Evolutionary conservation across 169 alveolate species (phyloP), one percentile per base, ranked within the genome.

Genomic region (Sarcocystis neurona): DNA sequence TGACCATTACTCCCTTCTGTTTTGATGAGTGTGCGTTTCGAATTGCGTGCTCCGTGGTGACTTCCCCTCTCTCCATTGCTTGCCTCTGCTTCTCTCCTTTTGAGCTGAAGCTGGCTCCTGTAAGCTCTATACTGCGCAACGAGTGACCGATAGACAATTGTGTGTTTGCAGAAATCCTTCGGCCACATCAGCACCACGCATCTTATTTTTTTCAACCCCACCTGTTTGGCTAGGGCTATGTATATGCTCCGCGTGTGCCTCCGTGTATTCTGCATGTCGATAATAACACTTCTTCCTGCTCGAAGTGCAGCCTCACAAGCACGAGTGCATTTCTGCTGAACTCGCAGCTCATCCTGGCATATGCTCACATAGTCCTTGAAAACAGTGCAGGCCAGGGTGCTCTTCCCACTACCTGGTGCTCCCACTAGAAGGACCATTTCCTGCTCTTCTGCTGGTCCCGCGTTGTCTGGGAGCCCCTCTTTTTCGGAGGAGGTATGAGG

Each of bases 391-490:
- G 80, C 56, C 39, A 89, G 46, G 0, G 92, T 89, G 87, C 92
- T 89, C 60, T 89, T 89, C 0, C 92, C 92, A 37, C 92, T 89
- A 0, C 90, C 92, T 1, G 92, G 92, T 1, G 92, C 92, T 43
- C 92, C 92, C 0, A 89, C 68, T 8, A 89, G 89, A 4, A 89
- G 44, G 47, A 89, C 89, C 47, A 88, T 58, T 44, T 88, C 88
- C 32, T 77, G 91, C 8, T 34, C 30, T 23, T 68, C 23, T 8
- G 23, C 58, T 72, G 56, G 27, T 32, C n/a, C n/a, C n/a, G n/a
- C n/a, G n/a, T n/a, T n/a, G n/a, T n/a, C n/a, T n/a, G n/a, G n/a
- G n/a, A n/a, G n/a, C n/a, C n/a, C n/a, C n/a, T n/a, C n/a, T n/a
- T n/a, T n/a, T n/a, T n/a, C n/a, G n/a, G n/a, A n/a, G n/a, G n/a